phyloP scores from a whole-genome alignment of 129 eudicot genomes.

The Arctium minus region DNA sequence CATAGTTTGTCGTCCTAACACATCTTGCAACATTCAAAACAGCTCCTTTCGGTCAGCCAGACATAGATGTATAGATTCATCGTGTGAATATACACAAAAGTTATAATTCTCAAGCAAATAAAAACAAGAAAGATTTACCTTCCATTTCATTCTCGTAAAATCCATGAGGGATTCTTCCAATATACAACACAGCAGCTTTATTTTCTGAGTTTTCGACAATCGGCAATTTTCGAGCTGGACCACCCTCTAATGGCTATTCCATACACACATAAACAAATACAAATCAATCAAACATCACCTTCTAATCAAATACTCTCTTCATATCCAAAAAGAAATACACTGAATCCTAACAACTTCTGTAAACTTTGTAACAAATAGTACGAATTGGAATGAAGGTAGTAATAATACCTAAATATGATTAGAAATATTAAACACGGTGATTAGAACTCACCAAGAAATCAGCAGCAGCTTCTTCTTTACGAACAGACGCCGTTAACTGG shows the following conservation, averaged over 20 bases:
- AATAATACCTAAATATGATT: background rate
- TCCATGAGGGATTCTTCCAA: slow-evolving; percentile 93
- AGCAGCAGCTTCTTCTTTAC: slow-evolving; percentile 51
- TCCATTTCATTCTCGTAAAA: slow-evolving; percentile 94
- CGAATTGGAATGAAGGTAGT: background rate
- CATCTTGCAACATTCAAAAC: background rate
- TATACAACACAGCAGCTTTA: slow-evolving; percentile 70
- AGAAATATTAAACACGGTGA: background rate
- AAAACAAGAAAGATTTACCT: slow-evolving; percentile 33
- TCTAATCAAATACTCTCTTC: background rate
- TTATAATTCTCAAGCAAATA: background rate
- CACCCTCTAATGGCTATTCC: slow-evolving; percentile 82
- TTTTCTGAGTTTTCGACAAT: slow-evolving; percentile 37
- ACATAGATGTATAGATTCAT: background rate
- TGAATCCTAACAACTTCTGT: background rate
- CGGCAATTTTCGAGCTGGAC: slow-evolving; percentile 66
- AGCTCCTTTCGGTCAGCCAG: background rate
- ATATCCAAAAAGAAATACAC: background rate
- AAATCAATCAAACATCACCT: background rate
- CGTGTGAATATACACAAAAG: background rate
- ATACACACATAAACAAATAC: slow-evolving; percentile 9
- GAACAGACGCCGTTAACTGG: slow-evolving; percentile 33
- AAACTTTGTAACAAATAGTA: background rate
- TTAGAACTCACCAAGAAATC: slow-evolving; percentile 64
- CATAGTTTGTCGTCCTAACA: background rate